Percentiles rank a stretch among this genome's conserved stretches.
Evolutionary conservation across 2,329 filamentous ascomycete genomes (phyloP).

Genomic region (Fusarium sulawesiense): DNA sequence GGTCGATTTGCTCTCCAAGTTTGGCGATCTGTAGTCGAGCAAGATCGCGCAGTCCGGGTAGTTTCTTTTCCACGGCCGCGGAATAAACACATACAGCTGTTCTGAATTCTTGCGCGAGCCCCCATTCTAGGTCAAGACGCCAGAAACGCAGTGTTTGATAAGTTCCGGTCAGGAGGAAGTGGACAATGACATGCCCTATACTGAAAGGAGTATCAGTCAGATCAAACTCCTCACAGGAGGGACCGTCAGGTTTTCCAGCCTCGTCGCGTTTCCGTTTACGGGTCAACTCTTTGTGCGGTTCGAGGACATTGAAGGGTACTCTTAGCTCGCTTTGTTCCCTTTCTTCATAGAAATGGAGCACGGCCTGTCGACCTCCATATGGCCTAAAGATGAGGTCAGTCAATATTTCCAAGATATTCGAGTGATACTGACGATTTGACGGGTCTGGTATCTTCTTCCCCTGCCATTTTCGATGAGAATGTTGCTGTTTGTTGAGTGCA

Average conservation of each 20-base stretch:
- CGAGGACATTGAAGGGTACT: accelerated
- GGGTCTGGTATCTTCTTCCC: not conserved
- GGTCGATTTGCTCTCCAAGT: not conserved
- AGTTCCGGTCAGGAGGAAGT: conserved; percentile 1
- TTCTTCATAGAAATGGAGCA: not conserved
- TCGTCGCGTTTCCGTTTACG: not conserved
- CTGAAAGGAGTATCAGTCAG: not conserved
- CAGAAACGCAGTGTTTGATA: not conserved
- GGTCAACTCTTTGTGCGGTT: not conserved
- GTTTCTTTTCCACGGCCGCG: accelerated
- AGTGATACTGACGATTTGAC: not conserved
- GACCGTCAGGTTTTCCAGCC: accelerated
- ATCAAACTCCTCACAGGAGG: not conserved
- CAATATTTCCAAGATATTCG: accelerated
- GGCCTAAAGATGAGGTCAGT: not conserved
- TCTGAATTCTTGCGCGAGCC: not conserved
- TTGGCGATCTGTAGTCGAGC: not conserved
- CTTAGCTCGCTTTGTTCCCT: too few species aligned
- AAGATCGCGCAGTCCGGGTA: not conserved
- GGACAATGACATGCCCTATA: conserved; percentile 14
- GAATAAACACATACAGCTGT: conserved; percentile 2
- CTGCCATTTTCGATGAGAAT: too few species aligned
- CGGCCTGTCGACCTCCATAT: not conserved
- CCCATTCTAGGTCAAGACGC: accelerated
- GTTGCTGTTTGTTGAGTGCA: not conserved